A percentile compares a stretch with the other conserved stretches of the same genome.
phyloP scores from a whole-genome alignment of 2,329 filamentous ascomycete species.

The Coleophoma crateriformis region DNA sequence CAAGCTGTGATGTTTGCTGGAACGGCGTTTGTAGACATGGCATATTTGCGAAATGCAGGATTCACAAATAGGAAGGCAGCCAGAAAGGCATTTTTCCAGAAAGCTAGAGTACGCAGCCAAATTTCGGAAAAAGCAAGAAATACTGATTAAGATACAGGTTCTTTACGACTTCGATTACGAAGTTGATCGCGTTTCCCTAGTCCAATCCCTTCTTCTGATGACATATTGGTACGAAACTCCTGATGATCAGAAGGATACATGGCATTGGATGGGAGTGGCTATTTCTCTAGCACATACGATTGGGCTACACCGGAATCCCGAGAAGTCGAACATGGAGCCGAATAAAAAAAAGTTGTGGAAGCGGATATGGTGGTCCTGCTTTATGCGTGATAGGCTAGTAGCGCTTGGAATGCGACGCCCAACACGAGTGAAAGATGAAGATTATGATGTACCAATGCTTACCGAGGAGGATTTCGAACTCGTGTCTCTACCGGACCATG shows the following conservation, averaged over 20 bases:
- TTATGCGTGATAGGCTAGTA: constrained; percentile 89
- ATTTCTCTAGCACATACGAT: constrained; percentile 92
- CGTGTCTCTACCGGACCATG: constrained; percentile 58
- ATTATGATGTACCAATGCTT: constrained; percentile 91
- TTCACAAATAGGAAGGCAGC: constrained; percentile 75
- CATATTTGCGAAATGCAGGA: constrained; percentile 69
- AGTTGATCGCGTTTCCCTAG: constrained; percentile 78
- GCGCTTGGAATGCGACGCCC: constrained; percentile 91
- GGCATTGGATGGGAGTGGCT: constrained; percentile 98
- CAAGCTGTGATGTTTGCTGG: constrained; percentile 94
- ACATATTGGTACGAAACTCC: constrained; percentile 98
- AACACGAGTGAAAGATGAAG: constrained; percentile 86
- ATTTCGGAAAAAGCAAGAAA: neutral
- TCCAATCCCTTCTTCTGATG: constrained; percentile 85
- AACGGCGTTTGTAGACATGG: constrained; percentile 80
- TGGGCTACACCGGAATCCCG: constrained; percentile 82
- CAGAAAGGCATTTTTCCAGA: constrained; percentile 83
- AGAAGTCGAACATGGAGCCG: constrained; percentile 67
- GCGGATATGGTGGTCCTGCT: constrained; percentile 96
- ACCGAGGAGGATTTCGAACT: constrained; percentile 81
- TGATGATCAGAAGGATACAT: constrained; percentile 95
- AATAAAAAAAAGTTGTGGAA: constrained; percentile 83
- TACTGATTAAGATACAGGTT: constrained; percentile 41
- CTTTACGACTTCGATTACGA: constrained; percentile 97
- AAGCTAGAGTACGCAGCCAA: constrained; percentile 63